Base-by-base conservation (phyloP, 1,284 basidiomycete genomes). In the Singerocomus rubriflavus region DNA sequence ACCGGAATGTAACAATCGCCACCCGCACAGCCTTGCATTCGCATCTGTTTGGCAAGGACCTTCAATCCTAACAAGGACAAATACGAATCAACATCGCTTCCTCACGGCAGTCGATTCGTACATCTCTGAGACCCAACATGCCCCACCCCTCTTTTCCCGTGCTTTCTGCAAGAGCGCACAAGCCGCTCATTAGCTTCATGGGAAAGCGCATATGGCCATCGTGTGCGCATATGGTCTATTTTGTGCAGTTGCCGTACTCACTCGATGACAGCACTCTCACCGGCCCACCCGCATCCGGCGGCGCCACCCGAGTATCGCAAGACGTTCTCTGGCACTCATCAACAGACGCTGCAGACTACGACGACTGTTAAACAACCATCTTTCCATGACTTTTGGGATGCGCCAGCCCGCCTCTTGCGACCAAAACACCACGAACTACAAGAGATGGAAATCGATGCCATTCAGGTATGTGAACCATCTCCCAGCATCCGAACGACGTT, bases 171-270 rank as follows among this genome's bases (percentile, higher is more conserved):
- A 64, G 50, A 71, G 77, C 64, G 58, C 81, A 71, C 63, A 77
- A 67, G 54, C 91, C 91, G 27, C 82, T 91, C 66, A 93, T 93
- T 54, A 80, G 78, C 61, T 93, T 93, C 67, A 47, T 92, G 16
- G 91, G 91, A 46, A 88, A 81, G 71, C 79, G 88, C 26, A 66
- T 72, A 40, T 83, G 79, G 73, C 76, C 83, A 26, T 69, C 76
- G 41, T 71, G 84, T 88, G 55, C 61, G 80, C 56, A 6, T 31
- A 13, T 31, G 13, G 13, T 38, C 29, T 30, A 42, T 37, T 38
- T 34, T 27, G 12, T 13, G 38, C 26, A 36, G 30, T 48, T 39
- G 27, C 39, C 42, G 30, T 27, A 50, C 54, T 56, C 33, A 55
- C 30, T 16, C 25, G 25, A 38, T 12, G 32, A 44, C 66, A 90